Base-by-base conservation (phyloP, 257 asterid species). In the Primulina tabacum region DNA sequence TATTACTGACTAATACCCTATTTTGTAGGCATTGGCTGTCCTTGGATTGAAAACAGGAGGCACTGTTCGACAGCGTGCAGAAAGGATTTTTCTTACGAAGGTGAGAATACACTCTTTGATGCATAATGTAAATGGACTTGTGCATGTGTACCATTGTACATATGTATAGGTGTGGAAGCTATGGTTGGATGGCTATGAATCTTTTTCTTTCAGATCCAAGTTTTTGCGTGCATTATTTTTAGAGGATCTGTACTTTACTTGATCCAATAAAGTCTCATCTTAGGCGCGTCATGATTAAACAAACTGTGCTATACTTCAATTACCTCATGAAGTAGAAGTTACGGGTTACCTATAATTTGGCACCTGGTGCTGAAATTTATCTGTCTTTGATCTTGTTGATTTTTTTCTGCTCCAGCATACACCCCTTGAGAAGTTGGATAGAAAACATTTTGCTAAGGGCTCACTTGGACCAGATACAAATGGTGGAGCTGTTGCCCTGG, bases 1-100 rank as follows among this genome's bases (percentile, higher is more conserved):
- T 70, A 60, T 33, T 65, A 59, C 68, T 74, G 71, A 67, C 68
- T 65, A 38, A 73, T 65, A 57, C 70, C 34, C 69, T 43, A 34
- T 50, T 55, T 50, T 73, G 26, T 72, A 94, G 97, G 95, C 93
- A 61, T 77, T 94, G 86, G 88, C 92, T 82, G 88, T 90, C 35
- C 85, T 89, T 71, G 97, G 99, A 70, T 81, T 94, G 88, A 94
- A 94, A 83, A 76, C 93, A 1, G 99, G 99, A 63, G 99, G 97
- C 35, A 94, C 99, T 11, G 62, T 87, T 71, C 82, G 80, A 77
- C 97, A 91, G 86, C 97, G 97, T 73, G 98, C 98, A 24, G 95
- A 94, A 84, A 89, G 99, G 84, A 89, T 86, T 73, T 89, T 88
- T 78, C 92, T 86, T 73, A 88, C 90, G 37, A 94, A 91, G 96